These are phyloP conservation scores for Plectranthus barbatus DNA, from an alignment of 257 asterid species.

Conservation along the genomic window DNA sequence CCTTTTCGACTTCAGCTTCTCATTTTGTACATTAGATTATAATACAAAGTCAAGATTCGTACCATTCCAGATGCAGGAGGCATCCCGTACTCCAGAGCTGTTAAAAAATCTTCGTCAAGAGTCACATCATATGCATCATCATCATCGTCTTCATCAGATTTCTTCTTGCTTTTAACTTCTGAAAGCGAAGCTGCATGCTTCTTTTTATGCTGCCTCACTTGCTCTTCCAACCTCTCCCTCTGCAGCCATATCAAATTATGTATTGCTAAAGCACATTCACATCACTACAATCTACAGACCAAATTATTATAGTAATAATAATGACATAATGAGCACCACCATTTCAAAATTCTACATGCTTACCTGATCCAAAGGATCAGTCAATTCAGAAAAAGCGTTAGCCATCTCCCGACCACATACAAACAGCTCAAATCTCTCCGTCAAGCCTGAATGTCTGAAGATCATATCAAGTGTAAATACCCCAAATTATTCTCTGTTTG, in stretches of 20 bases:
- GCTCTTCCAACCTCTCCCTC: slow-evolving; percentile 90
- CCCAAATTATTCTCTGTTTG: not conserved
- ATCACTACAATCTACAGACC: not conserved
- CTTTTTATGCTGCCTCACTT: slow-evolving; percentile 78
- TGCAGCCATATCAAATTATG: slow-evolving; percentile 25
- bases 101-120: slow-evolving; percentile 85
- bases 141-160: slow-evolving; percentile 22
- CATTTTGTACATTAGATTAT: not conserved
- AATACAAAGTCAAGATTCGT: not conserved
- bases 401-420: slow-evolving; percentile 95
- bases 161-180: slow-evolving; percentile 29
- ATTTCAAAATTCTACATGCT: not conserved
- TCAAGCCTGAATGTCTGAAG: slow-evolving; percentile 68
- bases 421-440: slow-evolving; percentile 95
- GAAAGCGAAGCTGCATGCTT: slow-evolving; percentile 38
- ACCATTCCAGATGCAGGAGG: slow-evolving; percentile 99
- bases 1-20: too few species aligned
- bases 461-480: slow-evolving; percentile 6
- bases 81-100: slow-evolving; percentile 97
- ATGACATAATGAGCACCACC: not conserved
- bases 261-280: not conserved
- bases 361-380: slow-evolving; percentile 96
- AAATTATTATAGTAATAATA: not conserved
- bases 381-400: slow-evolving; percentile 91
- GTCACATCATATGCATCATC: slow-evolving; percentile 73